Base-by-base conservation (phyloP, 805 yeast species). In the Saccharomycopsis babjevae region DNA sequence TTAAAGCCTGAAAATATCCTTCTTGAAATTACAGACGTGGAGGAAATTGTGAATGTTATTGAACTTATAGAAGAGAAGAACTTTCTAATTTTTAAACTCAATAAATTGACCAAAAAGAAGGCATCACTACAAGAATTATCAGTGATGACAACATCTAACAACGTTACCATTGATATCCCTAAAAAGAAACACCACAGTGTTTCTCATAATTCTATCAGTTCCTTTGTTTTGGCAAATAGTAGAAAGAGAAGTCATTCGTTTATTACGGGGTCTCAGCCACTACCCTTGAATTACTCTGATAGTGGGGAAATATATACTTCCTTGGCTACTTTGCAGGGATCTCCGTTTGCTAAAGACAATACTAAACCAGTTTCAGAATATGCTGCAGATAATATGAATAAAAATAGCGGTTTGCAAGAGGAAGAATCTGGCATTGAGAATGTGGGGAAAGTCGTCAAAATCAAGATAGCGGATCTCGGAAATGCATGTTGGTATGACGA, bases 181-280 rank as follows among this genome's bases (percentile, higher is more conserved):
- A 39, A 57, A n/a, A 30, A 34, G 15, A 34, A 22, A 10, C 52
- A 58, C 38, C 25, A 50, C 10, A 18, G 36, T 7, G 28, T 46
- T 25, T 43, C 57, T 16, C 50, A 36, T 30, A 43, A 54, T 20
- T 25, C 54, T 15, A 42, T 57, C 16, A 56, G 52, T 36, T 54
- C 57, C 7, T 30, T 50, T 25, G 50, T 32, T 1, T 18, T 52
- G n/a, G 30, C 39, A 1, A 40, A 46, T 36, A 57, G 57, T 13
- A 50, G 59, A 25, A 32, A 46, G 36, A 56, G 59, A 46, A 50
- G 57, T 22, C 59, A 57, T 28, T 43, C 59, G 2, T 73, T 91
- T 28, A 86, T 91, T 57, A 88, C 96, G 0, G 97, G 96, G 0
- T 89, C 97, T 0, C 96, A 91, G 71, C 97, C 97, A 1, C 75